Conservation (phyloP, 2,329 filamentous ascomycete species). For the Alternaria gaisen region DNA sequence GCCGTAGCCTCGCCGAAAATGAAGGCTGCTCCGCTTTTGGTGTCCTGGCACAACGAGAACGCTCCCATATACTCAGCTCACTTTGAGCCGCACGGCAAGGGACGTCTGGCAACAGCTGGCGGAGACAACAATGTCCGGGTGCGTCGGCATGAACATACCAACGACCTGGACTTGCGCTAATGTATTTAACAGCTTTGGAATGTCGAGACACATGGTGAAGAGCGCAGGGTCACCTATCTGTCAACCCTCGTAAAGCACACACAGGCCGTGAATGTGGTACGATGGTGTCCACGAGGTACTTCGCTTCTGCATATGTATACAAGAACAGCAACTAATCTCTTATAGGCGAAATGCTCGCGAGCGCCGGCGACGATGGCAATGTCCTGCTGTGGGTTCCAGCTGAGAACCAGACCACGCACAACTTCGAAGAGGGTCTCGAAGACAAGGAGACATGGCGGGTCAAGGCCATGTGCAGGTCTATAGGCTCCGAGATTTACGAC, state of each 20-base stretch:
- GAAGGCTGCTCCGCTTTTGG: constrained; percentile 95
- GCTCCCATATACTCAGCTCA: constrained; percentile 96
- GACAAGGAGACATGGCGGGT: constrained; percentile 97
- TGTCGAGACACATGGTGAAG: constrained; percentile 83
- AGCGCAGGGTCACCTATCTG: constrained; percentile 88
- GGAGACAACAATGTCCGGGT: constrained; percentile 97
- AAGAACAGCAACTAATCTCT: constrained; percentile 25
- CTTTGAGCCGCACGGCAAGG: constrained; percentile 92
- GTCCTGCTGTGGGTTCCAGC: constrained; percentile 95
- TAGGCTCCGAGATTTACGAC: constrained; percentile 96
- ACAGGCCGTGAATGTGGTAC: constrained; percentile 96
- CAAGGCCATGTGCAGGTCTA: constrained; percentile 97
- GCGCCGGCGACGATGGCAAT: constrained; percentile 96
- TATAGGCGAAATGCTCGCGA: constrained; percentile 88
- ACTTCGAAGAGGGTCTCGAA: constrained; percentile 85
- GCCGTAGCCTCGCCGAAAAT: constrained; percentile 60
- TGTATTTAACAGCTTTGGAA: constrained; percentile 77
- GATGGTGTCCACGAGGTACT: constrained; percentile 93
- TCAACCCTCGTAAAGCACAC: constrained; percentile 93
- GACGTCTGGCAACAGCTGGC: constrained; percentile 89
- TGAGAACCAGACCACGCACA: constrained; percentile 72
- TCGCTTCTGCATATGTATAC: constrained; percentile 12
- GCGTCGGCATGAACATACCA: constrained; percentile 50
- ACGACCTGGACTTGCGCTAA: constrained; percentile 44
- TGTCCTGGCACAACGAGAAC: constrained; percentile 99